Evolutionary conservation across 2,329 filamentous ascomycete genomes (phyloP), one percentile per base, ranked within the genome.

Genomic region (Neofusicoccum cordaticola): DNA sequence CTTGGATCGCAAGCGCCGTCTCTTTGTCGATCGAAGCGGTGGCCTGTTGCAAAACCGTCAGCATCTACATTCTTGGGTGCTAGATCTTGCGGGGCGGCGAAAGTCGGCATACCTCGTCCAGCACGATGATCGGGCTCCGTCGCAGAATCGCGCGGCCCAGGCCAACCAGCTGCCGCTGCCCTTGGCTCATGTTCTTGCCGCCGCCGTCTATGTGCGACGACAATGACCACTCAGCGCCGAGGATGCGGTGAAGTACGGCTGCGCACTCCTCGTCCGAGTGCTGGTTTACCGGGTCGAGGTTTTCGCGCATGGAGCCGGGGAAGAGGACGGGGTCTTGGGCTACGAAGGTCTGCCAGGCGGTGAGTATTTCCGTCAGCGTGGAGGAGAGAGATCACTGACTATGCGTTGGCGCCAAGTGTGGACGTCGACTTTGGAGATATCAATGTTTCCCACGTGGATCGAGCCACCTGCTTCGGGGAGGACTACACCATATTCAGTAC

Each of bases 271-370:
- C 76, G 69, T 87, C 84, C 1, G 79, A 77, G 72, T 86, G 85
- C 62, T 87, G 83, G 22, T 81, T 77, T 0, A 87, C 79, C 0
- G 88, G 86, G 63, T 90, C 87, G 31, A 90, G 82, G 67, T 89
- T 90, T 58, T 84, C 80, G 1, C 85, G 82, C 74, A 89, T 83
- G 11, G 78, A 84, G 2, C 87, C 87, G 0, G 86, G 84, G 72
- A 90, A 89, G 3, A 90, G 80, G 0, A 90, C 83, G 0, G 87
- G 87, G 58, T 90, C 88, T 72, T 90, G 88, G 0, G 87, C 86
- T 5, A 90, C 82, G 73, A 90, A 89, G 0, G 86, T 89, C 63
- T 66, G 58, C 27, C 3, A 8, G 9, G 52, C n/a, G 15, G 22
- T 35, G 17, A 39, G 51, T 17, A 4, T 19, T 27, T 27, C 3